A percentile compares a stretch with the other conserved stretches of the same genome.
These are phyloP conservation scores for Oropetium thomaeum DNA, from an alignment of 176 grass and related monocot genomes.

Conservation along the genomic window DNA sequence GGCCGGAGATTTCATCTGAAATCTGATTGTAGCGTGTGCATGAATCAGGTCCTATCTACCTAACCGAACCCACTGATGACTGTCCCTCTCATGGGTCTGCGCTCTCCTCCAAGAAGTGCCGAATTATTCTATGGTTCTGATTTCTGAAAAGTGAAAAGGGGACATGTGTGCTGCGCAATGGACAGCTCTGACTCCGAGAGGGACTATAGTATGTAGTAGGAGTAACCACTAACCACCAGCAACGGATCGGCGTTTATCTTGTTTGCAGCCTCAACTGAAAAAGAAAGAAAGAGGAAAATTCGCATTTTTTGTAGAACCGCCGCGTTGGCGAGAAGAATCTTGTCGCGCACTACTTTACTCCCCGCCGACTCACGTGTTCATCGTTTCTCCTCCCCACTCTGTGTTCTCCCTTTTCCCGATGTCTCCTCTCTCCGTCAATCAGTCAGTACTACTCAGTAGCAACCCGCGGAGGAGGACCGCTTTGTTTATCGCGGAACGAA, in stretches of 20 bases:
- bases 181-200: no score
- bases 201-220: no score
- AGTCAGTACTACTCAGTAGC: no score
- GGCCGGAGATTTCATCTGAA: neutral
- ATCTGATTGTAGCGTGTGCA: neutral
- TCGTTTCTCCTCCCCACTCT: neutral
- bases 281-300: neutral
- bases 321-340: constrained; percentile 11
- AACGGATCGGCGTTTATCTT: neutral
- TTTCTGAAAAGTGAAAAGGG: no score
- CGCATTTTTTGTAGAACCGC: neutral
- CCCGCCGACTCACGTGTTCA: neutral
- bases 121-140: constrained; percentile 1
- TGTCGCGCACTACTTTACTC: neutral
- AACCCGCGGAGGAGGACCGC: neutral
- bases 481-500: neutral
- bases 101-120: neutral
- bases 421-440: neutral
- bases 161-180: neutral
- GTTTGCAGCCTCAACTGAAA: neutral
- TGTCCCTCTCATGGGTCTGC: neutral
- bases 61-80: no score
- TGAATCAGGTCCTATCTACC: no score
- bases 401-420: neutral
- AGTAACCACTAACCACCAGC: neutral